Percentiles rank a stretch among this genome's conserved stretches.
Evolutionary conservation across 345 rosid species (phyloP).

Genomic region (Eucalyptus tenuipes): DNA sequence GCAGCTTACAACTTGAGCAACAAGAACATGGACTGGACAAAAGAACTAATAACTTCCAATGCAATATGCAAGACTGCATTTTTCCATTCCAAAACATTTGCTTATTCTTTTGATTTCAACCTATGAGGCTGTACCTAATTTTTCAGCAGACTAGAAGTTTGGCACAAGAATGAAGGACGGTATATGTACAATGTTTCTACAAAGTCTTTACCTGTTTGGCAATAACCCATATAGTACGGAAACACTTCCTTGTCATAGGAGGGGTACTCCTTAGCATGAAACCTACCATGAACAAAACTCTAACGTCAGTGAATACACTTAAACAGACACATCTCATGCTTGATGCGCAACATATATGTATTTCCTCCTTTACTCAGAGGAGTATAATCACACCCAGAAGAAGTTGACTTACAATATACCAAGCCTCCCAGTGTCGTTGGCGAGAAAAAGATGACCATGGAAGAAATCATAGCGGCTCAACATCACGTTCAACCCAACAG

Average conservation of each 20-base stretch:
- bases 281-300: slow-evolving; percentile 18
- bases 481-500: slow-evolving; percentile 45
- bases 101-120: neutral
- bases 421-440: slow-evolving; percentile 51
- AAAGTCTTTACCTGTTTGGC: slow-evolving; percentile 55
- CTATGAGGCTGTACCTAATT: neutral
- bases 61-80: neutral
- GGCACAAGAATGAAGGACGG: neutral
- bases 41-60: neutral
- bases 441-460: slow-evolving; percentile 79
- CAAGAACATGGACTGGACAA: neutral
- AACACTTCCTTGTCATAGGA: slow-evolving; percentile 51
- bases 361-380: neutral
- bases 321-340: neutral
- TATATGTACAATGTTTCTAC: neutral
- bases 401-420: slow-evolving; percentile 62
- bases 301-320: neutral
- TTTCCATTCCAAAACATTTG: neutral
- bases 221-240: slow-evolving; percentile 77
- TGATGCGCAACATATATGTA: neutral
- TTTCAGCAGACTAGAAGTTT: neutral
- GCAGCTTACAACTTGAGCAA: neutral
- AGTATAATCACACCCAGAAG: neutral
- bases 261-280: slow-evolving; percentile 94
- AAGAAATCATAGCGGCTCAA: slow-evolving; percentile 70